These are phyloP conservation scores for Phytophthora syringae DNA, from an alignment of 352 stramenopile genomes.

Conservation along the genomic window DNA sequence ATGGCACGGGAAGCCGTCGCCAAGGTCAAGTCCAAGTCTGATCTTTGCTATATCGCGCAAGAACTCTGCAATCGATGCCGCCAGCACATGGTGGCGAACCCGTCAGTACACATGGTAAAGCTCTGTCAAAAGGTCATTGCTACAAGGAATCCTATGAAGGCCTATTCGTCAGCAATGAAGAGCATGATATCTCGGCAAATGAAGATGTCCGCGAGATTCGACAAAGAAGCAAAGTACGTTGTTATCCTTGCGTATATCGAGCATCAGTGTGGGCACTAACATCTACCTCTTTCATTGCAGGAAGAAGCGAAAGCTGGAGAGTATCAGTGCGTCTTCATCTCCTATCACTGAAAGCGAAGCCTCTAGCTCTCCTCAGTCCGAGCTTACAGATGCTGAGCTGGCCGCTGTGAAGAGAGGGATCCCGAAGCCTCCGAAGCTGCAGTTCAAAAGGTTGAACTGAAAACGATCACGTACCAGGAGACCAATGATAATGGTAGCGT, in stretches of 20 bases:
- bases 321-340: constrained; percentile 51
- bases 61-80: constrained; percentile 80
- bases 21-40: constrained; percentile 63
- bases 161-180: constrained; percentile 87
- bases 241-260: neutral
- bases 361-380: constrained; percentile 64
- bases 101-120: constrained; percentile 85
- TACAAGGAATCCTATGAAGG: constrained; percentile 78
- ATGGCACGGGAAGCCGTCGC: constrained; percentile 76
- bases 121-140: constrained; percentile 77
- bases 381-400: constrained; percentile 84
- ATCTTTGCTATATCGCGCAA: constrained; percentile 78
- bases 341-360: constrained; percentile 70
- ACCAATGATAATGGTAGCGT: constrained; percentile 89
- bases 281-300: constrained; percentile 34
- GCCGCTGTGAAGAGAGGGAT: constrained; percentile 82
- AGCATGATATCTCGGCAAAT: constrained; percentile 88
- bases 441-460: constrained; percentile 88
- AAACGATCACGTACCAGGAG: constrained; percentile 85
- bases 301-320: constrained; percentile 81
- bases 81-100: constrained; percentile 84
- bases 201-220: constrained; percentile 77
- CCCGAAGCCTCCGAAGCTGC: constrained; percentile 81
- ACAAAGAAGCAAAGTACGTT: constrained; percentile 78
- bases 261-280: constrained; percentile 16